Percentiles rank a stretch among this genome's conserved stretches.
Evolutionary conservation across 257 asterid genomes (phyloP).

Genomic region (Salvia miltiorrhiza): DNA sequence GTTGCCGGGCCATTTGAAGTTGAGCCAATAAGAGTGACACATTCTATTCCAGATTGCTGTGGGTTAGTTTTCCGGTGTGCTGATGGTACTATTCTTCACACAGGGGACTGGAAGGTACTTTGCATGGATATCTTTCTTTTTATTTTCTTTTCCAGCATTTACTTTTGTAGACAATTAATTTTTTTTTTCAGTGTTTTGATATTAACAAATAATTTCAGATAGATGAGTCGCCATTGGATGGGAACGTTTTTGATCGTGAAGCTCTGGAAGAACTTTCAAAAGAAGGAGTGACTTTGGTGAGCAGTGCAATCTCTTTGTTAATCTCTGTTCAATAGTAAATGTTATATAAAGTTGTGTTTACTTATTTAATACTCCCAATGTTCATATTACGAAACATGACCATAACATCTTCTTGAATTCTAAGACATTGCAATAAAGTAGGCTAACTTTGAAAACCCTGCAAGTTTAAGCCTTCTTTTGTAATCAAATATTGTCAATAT

Average conservation of each 20-base stretch:
- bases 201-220: slow-evolving; percentile 50
- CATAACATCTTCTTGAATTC: background rate
- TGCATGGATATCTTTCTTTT: slow-evolving; percentile 6
- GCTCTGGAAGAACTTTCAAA: slow-evolving; percentile 95
- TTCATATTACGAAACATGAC: too few relatives aligned
- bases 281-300: slow-evolving; percentile 98
- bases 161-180: background rate
- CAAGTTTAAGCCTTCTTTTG: background rate
- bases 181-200: background rate
- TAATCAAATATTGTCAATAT: background rate
- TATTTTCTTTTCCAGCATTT: background rate
- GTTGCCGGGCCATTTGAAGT: slow-evolving; percentile 96
- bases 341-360: background rate
- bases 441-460: background rate
- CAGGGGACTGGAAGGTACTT: slow-evolving; percentile 99
- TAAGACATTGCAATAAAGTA: background rate
- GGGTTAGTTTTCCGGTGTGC: slow-evolving; percentile 96
- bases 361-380: too few relatives aligned
- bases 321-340: background rate
- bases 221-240: slow-evolving; percentile 96
- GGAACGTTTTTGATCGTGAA: slow-evolving; percentile 83
- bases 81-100: slow-evolving; percentile 98
- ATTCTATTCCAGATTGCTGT: slow-evolving; percentile 98
- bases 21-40: slow-evolving; percentile 91
- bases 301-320: slow-evolving; percentile 23